Conservation (phyloP, 1,139 yeast genomes). For the Blastobotrys buckinghamii region DNA sequence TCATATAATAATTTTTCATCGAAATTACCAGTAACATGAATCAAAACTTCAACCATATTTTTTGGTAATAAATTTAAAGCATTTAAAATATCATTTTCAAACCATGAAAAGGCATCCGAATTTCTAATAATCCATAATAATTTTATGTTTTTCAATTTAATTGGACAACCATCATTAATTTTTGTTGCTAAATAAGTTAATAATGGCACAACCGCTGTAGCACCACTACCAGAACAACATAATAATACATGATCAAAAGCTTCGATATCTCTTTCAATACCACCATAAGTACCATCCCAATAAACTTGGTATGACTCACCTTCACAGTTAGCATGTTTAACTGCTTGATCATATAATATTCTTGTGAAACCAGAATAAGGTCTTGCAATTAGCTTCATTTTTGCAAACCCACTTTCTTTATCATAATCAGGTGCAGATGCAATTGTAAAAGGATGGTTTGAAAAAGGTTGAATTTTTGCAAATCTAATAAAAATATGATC, state of each 20-base stretch:
- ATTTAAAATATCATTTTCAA: conserved; percentile 36
- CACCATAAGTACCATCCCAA: conserved; percentile 65
- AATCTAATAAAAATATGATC: conserved; percentile 55
- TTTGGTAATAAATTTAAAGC: conserved; percentile 13
- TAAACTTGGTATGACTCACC: conserved; percentile 31
- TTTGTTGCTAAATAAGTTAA: conserved; percentile 27
- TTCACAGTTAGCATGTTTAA: conserved; percentile 19
- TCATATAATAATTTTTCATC: neutral
- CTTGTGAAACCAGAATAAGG: conserved; percentile 50
- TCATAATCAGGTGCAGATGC: conserved; percentile 35
- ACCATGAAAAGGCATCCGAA: conserved; percentile 42
- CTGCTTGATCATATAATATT: conserved; percentile 27
- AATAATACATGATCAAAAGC: conserved; percentile 45
- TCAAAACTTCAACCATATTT: conserved; percentile 7
- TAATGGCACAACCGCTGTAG: conserved; percentile 50
- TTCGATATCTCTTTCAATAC: conserved; percentile 44
- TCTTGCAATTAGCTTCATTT: conserved; percentile 45
- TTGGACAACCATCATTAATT: conserved; percentile 14
- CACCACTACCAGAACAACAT: conserved; percentile 44
- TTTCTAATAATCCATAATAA: conserved; percentile 48
- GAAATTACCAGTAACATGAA: conserved; percentile 9
- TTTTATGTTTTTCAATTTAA: conserved; percentile 27
- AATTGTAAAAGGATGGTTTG: conserved; percentile 63
- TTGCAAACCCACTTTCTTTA: conserved; percentile 19
- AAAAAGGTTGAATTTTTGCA: conserved; percentile 42